A percentile compares a stretch with the other conserved stretches of the same genome.
phyloP scores from a whole-genome alignment of 1,139 yeast genomes.

The Suhomyces yuchorum region DNA sequence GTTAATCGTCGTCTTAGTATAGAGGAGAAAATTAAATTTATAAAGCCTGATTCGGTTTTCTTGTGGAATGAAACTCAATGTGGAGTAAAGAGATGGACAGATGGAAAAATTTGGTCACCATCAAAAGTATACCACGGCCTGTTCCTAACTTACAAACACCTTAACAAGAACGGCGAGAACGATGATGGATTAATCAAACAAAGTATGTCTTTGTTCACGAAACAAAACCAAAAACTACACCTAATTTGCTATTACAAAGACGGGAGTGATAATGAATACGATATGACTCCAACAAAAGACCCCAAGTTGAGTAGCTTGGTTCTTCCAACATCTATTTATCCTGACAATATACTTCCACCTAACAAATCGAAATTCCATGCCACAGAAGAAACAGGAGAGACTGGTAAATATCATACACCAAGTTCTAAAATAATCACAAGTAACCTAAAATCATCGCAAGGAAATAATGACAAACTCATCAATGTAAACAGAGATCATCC shows the following conservation, averaged over 20 bases:
- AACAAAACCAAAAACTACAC: slow-evolving; percentile 54
- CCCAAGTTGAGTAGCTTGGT: slow-evolving; percentile 22
- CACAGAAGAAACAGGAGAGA: background rate
- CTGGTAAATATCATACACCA: too few relatives aligned
- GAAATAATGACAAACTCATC: too few relatives aligned
- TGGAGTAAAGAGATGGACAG: slow-evolving; percentile 78
- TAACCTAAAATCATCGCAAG: background rate
- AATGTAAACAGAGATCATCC: background rate
- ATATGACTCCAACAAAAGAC: slow-evolving; percentile 22
- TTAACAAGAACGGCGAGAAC: slow-evolving; percentile 39
- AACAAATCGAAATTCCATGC: background rate
- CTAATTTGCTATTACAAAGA: slow-evolving; percentile 47
- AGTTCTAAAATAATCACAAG: background rate
- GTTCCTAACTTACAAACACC: slow-evolving; percentile 64
- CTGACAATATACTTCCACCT: slow-evolving; percentile 8
- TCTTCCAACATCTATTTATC: slow-evolving; percentile 19
- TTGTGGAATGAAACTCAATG: slow-evolving; percentile 74
- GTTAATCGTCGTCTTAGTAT: slow-evolving; percentile 54
- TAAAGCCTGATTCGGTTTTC: slow-evolving; percentile 62
- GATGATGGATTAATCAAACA: slow-evolving; percentile 58
- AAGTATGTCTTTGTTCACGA: slow-evolving; percentile 54
- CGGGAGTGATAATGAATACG: background rate
- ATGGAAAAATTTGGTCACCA: slow-evolving; percentile 72
- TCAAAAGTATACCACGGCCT: slow-evolving; percentile 59
- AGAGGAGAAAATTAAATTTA: slow-evolving; percentile 27